Conservation (phyloP, 495 filamentous ascomycete species). For the Diplogelasinospora grovesii region DNA sequence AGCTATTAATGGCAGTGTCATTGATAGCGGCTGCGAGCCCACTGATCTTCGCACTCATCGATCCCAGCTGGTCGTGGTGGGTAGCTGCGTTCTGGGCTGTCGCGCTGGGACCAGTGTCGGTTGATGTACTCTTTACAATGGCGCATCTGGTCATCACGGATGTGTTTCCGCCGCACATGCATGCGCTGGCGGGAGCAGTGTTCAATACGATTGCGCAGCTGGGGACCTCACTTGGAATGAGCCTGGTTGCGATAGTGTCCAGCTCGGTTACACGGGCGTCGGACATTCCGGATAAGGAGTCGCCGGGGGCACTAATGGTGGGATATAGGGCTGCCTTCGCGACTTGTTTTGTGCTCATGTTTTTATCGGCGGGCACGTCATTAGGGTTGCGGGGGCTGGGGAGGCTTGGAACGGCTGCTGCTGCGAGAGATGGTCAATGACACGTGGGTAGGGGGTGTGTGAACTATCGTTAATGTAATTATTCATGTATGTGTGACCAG, state of each 20-base stretch:
- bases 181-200: constrained; percentile 57
- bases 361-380: constrained; percentile 4
- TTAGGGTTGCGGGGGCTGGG: neutral
- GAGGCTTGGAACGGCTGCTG: too few relatives aligned
- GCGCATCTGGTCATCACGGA: constrained; percentile 56
- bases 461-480: too few relatives aligned
- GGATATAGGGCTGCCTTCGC: constrained; percentile 58
- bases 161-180: constrained; percentile 50
- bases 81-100: constrained; percentile 37
- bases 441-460: neutral
- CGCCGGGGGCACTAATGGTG: constrained; percentile 39
- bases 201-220: constrained; percentile 60
- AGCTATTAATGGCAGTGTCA: constrained; percentile 39
- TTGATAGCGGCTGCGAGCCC: constrained; percentile 41
- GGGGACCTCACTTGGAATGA: constrained; percentile 52
- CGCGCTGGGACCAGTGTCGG: constrained; percentile 29
- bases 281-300: constrained; percentile 21
- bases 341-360: constrained; percentile 43
- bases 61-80: constrained; percentile 51
- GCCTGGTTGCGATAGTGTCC: constrained; percentile 51
- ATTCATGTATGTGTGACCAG: too few relatives aligned
- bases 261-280: constrained; percentile 37
- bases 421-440: neutral
- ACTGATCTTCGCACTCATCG: constrained; percentile 46
- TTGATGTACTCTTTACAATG: constrained; percentile 57